A percentile compares a stretch with the other conserved stretches of the same genome.
Evolutionary conservation across 176 grass and related monocot genomes (phyloP).

Genomic region (Bonia amplexicaulis): DNA sequence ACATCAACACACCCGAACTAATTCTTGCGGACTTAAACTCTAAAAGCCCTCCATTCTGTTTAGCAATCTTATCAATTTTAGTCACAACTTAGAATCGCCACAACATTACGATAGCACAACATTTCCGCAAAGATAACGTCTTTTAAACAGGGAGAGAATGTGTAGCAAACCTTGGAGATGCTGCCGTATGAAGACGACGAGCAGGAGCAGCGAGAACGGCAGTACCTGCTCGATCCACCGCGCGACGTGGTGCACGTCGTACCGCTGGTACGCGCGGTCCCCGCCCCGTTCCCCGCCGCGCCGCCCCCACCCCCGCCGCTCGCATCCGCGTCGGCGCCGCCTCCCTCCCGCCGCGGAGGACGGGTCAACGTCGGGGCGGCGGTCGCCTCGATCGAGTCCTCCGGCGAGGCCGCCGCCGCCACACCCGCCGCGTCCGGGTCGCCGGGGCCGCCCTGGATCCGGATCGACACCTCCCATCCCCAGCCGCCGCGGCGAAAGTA

Average conservation of each 20-base stretch:
- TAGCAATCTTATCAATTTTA: neutral
- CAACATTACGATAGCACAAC: neutral
- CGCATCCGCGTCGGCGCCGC: constrained; percentile 40
- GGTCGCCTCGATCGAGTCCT: constrained; percentile 29
- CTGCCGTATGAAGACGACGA: constrained; percentile 97
- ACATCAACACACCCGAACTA: neutral
- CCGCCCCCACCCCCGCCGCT: constrained; percentile 20
- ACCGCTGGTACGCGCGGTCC: constrained; percentile 80
- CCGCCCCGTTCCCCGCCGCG: constrained; percentile 36
- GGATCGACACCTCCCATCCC: constrained; percentile 80
- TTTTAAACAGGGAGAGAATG: neutral
- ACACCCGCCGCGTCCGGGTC: constrained; percentile 38
- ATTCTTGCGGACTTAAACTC: neutral
- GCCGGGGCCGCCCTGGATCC: constrained; percentile 67
- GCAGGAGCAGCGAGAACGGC: constrained; percentile 88
- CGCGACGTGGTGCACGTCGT: constrained; percentile 87
- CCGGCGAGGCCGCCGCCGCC: constrained; percentile 15
- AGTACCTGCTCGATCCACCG: constrained; percentile 96
- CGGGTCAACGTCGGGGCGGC: constrained; percentile 37
- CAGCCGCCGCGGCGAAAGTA: constrained; percentile 29
- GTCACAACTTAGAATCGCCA: neutral
- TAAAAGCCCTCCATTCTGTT: neutral
- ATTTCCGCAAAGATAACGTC: neutral
- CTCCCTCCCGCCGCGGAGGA: constrained; percentile 19
- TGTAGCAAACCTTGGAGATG: constrained; percentile 82